These are phyloP conservation scores for Conoideocrella luteorostrata DNA, from an alignment of 2,329 filamentous ascomycete species.

Conservation along the genomic window DNA sequence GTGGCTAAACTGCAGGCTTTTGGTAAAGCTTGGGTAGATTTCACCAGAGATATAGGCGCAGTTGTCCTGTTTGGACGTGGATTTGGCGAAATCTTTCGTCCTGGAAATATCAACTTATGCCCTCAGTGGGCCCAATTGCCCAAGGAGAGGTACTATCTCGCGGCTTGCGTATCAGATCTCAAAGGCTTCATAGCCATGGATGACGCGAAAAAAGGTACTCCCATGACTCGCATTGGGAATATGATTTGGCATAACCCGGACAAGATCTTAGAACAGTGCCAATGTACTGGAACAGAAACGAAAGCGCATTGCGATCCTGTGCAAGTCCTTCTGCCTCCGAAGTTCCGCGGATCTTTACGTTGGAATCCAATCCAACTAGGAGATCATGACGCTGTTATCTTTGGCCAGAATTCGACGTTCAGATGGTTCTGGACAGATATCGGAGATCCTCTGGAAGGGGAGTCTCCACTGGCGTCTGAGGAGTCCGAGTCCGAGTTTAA, in stretches of 20 bases:
- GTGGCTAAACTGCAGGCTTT: slow-evolving; percentile 10
- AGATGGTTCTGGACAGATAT: slow-evolving; percentile 1
- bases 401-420: slow-evolving; percentile 5
- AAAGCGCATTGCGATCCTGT: background rate
- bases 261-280: background rate
- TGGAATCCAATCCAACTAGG: background rate
- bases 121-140: background rate
- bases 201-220: background rate
- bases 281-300: background rate
- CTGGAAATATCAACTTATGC: background rate
- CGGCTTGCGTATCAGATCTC: background rate
- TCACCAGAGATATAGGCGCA: slow-evolving; percentile 14
- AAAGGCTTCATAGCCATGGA: background rate
- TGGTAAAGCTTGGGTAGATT: slow-evolving; percentile 19
- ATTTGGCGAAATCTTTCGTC: slow-evolving; percentile 13
- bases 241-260: background rate
- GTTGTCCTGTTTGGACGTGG: slow-evolving; percentile 16
- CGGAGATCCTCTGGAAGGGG: background rate
- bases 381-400: slow-evolving; percentile 4
- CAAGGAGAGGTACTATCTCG: background rate
- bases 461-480: background rate
- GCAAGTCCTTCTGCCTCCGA: background rate
- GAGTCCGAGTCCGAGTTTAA: too few species aligned
- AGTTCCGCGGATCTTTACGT: background rate
- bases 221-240: background rate